Conservation (phyloP, 2,329 filamentous ascomycete species). For the Nemania sp. region DNA sequence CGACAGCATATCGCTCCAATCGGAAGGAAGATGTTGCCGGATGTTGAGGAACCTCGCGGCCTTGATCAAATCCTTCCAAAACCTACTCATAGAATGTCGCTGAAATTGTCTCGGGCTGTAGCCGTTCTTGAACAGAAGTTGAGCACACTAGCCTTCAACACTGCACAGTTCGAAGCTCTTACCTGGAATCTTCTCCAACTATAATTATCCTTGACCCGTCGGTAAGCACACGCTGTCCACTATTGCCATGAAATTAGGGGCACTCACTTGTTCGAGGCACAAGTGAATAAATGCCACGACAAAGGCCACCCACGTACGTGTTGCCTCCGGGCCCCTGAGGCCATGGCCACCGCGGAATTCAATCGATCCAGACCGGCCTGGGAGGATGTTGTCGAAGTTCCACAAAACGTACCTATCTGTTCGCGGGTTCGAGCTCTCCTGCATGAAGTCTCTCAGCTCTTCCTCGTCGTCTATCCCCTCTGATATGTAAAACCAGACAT, state of each 20-base stretch:
- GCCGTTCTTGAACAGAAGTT: too few species aligned
- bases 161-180: too few species aligned
- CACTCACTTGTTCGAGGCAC: neutral
- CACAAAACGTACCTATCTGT: neutral
- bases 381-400: neutral
- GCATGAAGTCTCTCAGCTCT: neutral
- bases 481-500: neutral
- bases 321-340: neutral
- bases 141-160: too few species aligned
- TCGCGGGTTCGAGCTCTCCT: neutral
- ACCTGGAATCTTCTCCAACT: neutral
- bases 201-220: neutral
- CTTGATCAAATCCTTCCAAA: too few species aligned
- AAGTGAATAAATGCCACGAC: neutral
- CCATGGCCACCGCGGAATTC: neutral
- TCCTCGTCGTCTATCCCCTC: neutral
- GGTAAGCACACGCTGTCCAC: neutral
- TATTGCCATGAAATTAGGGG: neutral
- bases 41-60: too few species aligned
- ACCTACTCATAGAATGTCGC: too few species aligned
- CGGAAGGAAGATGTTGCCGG: too few species aligned
- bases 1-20: neutral
- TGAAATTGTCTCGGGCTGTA: too few species aligned
- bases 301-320: neutral
- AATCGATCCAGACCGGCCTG: neutral